These are phyloP conservation scores for Aspergillus hiratsukae DNA, from an alignment of 2,329 filamentous ascomycete species.

Conservation along the genomic window DNA sequence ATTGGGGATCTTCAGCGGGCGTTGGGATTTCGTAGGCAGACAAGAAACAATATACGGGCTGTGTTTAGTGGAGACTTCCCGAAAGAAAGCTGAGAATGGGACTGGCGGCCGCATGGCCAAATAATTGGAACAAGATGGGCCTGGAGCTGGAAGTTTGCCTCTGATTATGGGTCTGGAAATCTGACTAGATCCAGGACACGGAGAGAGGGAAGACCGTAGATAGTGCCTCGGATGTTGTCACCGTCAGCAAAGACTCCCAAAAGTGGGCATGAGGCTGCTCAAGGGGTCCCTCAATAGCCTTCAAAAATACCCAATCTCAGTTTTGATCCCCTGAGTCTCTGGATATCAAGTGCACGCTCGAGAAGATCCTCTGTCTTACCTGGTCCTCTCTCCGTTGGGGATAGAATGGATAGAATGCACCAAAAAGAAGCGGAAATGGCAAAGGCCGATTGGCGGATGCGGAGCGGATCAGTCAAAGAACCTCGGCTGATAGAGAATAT, in stretches of 20 bases:
- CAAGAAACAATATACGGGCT: constrained; percentile 9
- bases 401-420: no score
- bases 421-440: constrained; percentile 3
- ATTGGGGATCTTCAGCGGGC: constrained; percentile 3
- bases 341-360: no score
- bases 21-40: constrained; percentile 9
- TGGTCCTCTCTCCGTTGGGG: no score
- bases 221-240: neutral
- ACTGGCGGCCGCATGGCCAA: constrained; percentile 11
- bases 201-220: neutral
- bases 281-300: no score
- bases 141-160: neutral
- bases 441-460: constrained; percentile 2
- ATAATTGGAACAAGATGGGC: neutral
- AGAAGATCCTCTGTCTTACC: no score
- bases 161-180: neutral
- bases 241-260: no score
- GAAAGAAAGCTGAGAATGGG: constrained; percentile 10
- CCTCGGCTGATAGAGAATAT: constrained; percentile 5
- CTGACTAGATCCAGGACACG: neutral
- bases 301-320: no score
- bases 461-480: neutral
- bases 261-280: no score
- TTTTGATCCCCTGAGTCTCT: no score
- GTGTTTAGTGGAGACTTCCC: constrained; percentile 15